Base-by-base conservation (phyloP, 192 early-diverging fungal species). In the Coemansia sp. region DNA sequence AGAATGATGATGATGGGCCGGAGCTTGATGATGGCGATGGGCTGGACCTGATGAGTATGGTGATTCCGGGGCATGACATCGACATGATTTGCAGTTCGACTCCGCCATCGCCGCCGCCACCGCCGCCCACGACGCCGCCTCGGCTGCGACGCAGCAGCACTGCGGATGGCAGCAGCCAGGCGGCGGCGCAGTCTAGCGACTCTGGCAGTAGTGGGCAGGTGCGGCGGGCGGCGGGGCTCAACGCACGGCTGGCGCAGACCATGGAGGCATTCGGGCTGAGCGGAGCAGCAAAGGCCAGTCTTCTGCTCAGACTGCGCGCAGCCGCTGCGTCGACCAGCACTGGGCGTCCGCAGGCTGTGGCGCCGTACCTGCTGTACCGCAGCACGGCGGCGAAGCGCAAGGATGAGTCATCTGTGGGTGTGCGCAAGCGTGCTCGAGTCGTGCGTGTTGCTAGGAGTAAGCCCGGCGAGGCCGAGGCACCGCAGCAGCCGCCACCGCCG, bases 251-350 rank as follows among this genome's bases (percentile, higher is more conserved):
- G 47, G 73, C 75, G 24, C 81, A 83, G 73, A 75, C 81, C 9
- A 83, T 83, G 81, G 81, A 83, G 62, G 81, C 76, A 8, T 83
- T 83, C 65, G 81, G 81, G 29, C 78, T 83, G 49, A 78, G 73
- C 0, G 81, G 81, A 13, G 62, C 76, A 5, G 81, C 76, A 12
- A 78, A 78, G 68, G 66, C 81, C 64, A 73, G 73, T 20, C 62
- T 83, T 60, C 76, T 83, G 44, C 52, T 83, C 34, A 70, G 81
- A 2, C 53, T 83, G 65, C 81, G 81, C 20, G 81, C 81, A 20
- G 81, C 81, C 0, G 81, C 81, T 5, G 81, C 81, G 16, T 73
- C 81, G 2, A 75, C 78, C 46, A 83, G 70, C 66, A 83, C 81
- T 4, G 81, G 81, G 2, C 33, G 67, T 5, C 81, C 72, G 73